These are phyloP conservation scores for Eucalyptus lansdowneana DNA, from an alignment of 345 rosid species.

Conservation along the genomic window DNA sequence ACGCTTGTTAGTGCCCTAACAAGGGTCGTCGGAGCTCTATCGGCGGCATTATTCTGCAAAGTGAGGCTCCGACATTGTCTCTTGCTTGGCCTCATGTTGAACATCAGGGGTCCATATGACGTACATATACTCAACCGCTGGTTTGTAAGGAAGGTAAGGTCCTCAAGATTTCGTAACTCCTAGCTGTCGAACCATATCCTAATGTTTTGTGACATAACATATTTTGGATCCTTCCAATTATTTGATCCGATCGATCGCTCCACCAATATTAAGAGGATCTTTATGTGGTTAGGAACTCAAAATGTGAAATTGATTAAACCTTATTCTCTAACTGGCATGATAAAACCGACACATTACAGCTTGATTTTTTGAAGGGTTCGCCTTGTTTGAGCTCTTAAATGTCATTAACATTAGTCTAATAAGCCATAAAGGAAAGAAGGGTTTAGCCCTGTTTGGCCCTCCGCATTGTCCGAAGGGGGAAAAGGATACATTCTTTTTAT, in stretches of 20 bases:
- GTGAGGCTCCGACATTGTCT: neutral
- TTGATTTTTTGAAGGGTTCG: neutral
- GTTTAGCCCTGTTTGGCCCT: neutral
- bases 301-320: neutral
- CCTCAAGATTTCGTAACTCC: neutral
- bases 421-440: neutral
- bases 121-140: neutral
- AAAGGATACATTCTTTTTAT: neutral
- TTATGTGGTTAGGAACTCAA: neutral
- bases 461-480: neutral
- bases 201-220: neutral
- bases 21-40: neutral
- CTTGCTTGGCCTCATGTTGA: constrained; percentile 9
- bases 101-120: constrained; percentile 6
- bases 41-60: neutral
- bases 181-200: neutral
- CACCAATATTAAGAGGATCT: neutral
- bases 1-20: neutral
- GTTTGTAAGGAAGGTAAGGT: neutral
- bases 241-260: neutral
- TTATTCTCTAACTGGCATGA: neutral
- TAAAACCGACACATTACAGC: neutral
- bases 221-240: neutral
- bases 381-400: neutral
- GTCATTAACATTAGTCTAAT: neutral